Evolutionary conservation across 2,329 filamentous ascomycete species (phyloP), one percentile per base, ranked within the genome.

Genomic region (Apiospora hydei): DNA sequence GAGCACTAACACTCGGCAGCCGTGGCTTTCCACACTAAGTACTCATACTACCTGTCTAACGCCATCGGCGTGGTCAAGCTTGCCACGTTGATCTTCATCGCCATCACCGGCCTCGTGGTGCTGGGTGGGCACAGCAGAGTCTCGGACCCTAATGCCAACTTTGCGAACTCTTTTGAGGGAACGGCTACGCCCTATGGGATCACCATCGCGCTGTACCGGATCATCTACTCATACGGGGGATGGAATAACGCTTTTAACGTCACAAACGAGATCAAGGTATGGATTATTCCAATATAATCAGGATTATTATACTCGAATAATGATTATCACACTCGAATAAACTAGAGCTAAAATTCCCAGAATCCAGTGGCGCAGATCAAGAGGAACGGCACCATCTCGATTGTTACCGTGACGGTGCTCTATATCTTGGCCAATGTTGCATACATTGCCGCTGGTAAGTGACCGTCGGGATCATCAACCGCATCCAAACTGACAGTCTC

Each of bases 191-290:
- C 78, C 21, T 78, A 38, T 80, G 71, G 71, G 0, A 38, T 88
- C 38, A 84, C 87, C 4, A 88, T 85, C 72, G 89, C 89, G 0
- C 77, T 92, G 34, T 85, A 89, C 67, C 90, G 86, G 70, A 88
- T 91, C 69, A 85, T 88, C 41, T 91, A 90, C 72, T 87, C 88
- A 0, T 91, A 90, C 73, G 78, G 82, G 0, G 89, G 89, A 1
- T 91, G 86, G 73, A 81, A 84, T 14, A 91, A 91, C 74, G 87
- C 88, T 0, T 91, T 91, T 80, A 90, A 90, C 73, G 84, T 91
- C 4, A 87, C 88, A 71, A 90, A 90, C 70, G 89, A 91, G 78
- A 86, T 91, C 74, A 86, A 69, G 85, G 77, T 84, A 84, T 73
- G 47, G 26, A 30, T 30, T 2, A 30, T 30, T 30, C 3, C 26